Conservation (phyloP, 805 yeast genomes). For the Ogataea minuta region DNA sequence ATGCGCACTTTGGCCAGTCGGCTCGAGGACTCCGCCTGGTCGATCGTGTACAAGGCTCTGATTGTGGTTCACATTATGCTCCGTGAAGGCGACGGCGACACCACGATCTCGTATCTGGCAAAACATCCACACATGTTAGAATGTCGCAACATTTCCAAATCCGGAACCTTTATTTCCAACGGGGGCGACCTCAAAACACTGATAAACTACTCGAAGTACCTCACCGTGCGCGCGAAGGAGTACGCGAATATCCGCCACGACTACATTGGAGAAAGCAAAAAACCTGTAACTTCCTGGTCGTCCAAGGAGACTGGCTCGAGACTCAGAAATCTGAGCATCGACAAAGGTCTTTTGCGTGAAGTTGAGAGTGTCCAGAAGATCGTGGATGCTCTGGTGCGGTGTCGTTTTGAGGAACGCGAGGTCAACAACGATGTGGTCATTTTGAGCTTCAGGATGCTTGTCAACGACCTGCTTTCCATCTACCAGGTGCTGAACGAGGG, state of each 20-base stretch:
- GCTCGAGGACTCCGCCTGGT: slow-evolving; percentile 82
- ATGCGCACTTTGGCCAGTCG: slow-evolving; percentile 62
- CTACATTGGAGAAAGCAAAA: slow-evolving; percentile 67
- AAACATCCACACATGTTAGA: slow-evolving; percentile 61
- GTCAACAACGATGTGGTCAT: slow-evolving; percentile 80
- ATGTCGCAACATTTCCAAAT: slow-evolving; percentile 37
- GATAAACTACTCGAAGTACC: slow-evolving; percentile 67
- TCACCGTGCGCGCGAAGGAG: slow-evolving; percentile 66
- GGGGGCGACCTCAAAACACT: slow-evolving; percentile 55
- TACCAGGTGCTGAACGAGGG: slow-evolving; percentile 95
- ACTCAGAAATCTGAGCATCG: slow-evolving; percentile 61
- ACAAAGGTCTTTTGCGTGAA: slow-evolving; percentile 79
- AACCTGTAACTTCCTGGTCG: slow-evolving; percentile 29
- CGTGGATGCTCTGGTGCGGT: slow-evolving; percentile 69
- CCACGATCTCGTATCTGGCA: slow-evolving; percentile 67
- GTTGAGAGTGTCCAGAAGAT: slow-evolving; percentile 83
- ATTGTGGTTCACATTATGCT: slow-evolving; percentile 87
- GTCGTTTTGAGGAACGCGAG: slow-evolving; percentile 76
- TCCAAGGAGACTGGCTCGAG: slow-evolving; percentile 53
- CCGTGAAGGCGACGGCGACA: slow-evolving; percentile 83
- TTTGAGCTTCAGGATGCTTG: slow-evolving; percentile 82
- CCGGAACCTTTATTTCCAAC: slow-evolving; percentile 32
- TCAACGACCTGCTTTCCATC: slow-evolving; percentile 81
- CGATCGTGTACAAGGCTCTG: slow-evolving; percentile 82
- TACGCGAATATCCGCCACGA: slow-evolving; percentile 64